These are phyloP conservation scores for Backusella tarrabulga DNA, from an alignment of 192 early-diverging fungal species.

Conservation along the genomic window DNA sequence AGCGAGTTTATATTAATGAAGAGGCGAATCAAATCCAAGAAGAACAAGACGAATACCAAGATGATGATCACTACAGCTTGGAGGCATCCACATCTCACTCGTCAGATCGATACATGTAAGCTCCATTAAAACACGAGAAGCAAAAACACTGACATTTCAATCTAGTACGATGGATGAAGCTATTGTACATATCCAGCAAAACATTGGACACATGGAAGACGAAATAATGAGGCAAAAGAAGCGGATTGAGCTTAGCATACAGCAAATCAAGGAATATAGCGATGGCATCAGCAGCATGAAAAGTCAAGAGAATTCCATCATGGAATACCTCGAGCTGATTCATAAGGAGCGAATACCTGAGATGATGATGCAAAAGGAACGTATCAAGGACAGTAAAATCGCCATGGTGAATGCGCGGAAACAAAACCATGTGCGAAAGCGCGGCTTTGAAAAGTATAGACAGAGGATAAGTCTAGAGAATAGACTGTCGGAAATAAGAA, in stretches of 20 bases:
- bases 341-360: not conserved
- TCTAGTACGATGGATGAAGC: not conserved
- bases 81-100: not conserved
- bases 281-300: not conserved
- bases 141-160: not conserved
- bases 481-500: not conserved
- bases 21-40: slow-evolving; percentile 3
- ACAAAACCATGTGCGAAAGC: not conserved
- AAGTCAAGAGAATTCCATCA: not conserved
- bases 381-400: not conserved
- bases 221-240: slow-evolving; percentile 1
- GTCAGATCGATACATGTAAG: slow-evolving; percentile 6
- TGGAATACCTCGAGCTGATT: not conserved
- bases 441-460: slow-evolving; percentile 10
- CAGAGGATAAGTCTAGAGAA: not conserved
- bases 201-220: not conserved
- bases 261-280: not conserved
- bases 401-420: not conserved
- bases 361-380: not conserved
- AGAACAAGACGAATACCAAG: not conserved
- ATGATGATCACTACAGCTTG: not conserved
- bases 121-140: not conserved
- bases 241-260: not conserved
- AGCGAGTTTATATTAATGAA: slow-evolving; percentile 5
- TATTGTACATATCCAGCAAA: not conserved